Base-by-base conservation (phyloP, 371 early-diverging fungal genomes). In the Mucor mucedo region DNA sequence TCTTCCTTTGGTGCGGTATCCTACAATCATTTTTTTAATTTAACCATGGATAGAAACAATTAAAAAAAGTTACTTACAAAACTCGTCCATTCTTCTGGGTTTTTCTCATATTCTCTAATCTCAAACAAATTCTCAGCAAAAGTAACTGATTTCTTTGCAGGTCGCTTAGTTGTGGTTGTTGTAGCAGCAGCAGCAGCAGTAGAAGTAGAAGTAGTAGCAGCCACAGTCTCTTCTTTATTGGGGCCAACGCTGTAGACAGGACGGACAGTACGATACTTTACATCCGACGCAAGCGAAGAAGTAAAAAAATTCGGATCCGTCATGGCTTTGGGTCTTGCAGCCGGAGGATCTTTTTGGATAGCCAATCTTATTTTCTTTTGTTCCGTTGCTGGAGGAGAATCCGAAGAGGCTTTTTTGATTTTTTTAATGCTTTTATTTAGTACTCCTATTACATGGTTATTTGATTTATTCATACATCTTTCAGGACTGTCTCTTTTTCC, bases 281-380 rank as follows among this genome's bases (percentile, higher is more conserved):
- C 14, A 9, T 42, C 50, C 63, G 35, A 10, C 29, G 27, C 47
- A 6, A 47, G 21, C 50, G 55, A 41, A 13, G 56, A 41, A 14
- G 58, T 44, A 13, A 67, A 58, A 16, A 67, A 67, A n/a, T 58
- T 62, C 0, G 38, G 10, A 58, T 71, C 63, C 4, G 52, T 41
- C 11, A 66, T 63, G 2, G 68, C 68, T 44, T 61, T 67, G 53
- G 72, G 58, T 50, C 42, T 63, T 21, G 21, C 21, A 0, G 49
- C 16, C 2, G 72, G 72, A 29, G 72, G 68, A 21, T 72, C 72
- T 40, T 72, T 72, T 58, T 68, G 62, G 49, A 72, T 65, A n/a
- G 65, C 72, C 10, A 72, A 42, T 42, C 44, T 56, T 8, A 65
- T 3, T n/a, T 57, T 40, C 28, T 59, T 65, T 29, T 52, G 30